Evolutionary conservation across 164 flowering plant genomes (phyloP), one percentile per base, ranked within the genome.

Genomic region (Santalum album): DNA sequence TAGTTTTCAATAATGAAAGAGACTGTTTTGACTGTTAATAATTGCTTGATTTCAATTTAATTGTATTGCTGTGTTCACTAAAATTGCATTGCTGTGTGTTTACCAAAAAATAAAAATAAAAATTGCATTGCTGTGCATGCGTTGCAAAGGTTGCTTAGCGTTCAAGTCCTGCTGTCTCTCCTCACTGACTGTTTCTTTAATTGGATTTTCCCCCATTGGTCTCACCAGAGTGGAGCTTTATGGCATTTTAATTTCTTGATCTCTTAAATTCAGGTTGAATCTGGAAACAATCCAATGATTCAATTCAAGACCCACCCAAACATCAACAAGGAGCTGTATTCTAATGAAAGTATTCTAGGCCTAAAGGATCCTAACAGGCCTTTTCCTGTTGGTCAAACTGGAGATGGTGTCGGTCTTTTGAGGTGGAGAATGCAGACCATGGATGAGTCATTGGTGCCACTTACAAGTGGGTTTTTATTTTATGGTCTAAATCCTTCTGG

Each of bases 361-460:
- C 71, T 81, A 59, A 90, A 80, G 79, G 96, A 94, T 57, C 90
- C 96, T 27, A 82, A 74, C 49, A 75, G 95, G 69, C 92, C 97
- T 55, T 94, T 90, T 65, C 97, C 99, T 29, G 69, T 77, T 64
- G 80, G 79, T 63, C 88, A 81, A 70, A 56, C 69, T 51, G 83
- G 91, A 51, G 96, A 87, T 65, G 97, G 99, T 53, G 82, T 94
- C 76, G 80, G 92, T 53, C 84, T 90, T 55, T 66, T 94, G 72
- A 87, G 67, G 72, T 94, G 99, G 99, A 86, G 99, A 76, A 87
- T 90, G 95, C 96, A 87, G 61, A 82, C 79, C 64, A 67, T 61
- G 29, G 95, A 94, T 59, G 97, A 90, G 67, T 79, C 97, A 35
- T 56, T 78, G 60, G 89, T 87, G 58, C 99, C 99, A 58, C 64